Conservation (phyloP, 306 rosid genomes). For the Argentina anserina region DNA sequence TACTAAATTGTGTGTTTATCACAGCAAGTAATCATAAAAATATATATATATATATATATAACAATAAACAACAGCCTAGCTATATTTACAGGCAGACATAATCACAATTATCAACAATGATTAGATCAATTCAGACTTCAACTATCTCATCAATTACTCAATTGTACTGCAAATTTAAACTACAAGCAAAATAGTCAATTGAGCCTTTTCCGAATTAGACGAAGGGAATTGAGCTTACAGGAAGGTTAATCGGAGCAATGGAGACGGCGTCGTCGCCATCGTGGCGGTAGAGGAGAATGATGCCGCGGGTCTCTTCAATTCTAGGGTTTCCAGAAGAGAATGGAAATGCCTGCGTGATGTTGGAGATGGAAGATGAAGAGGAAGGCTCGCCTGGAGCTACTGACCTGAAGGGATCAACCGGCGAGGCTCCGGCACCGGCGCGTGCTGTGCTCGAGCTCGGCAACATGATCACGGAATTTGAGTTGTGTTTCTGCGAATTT, state of each 20-base stretch:
- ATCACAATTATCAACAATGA: too few species aligned
- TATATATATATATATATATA: too few species aligned
- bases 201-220: too few species aligned
- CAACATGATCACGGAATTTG: slow-evolving; percentile 18
- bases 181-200: too few species aligned
- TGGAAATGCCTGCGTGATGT: slow-evolving; percentile 52
- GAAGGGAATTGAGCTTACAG: neutral
- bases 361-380: slow-evolving; percentile 48
- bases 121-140: too few species aligned
- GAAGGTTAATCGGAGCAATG: slow-evolving; percentile 31
- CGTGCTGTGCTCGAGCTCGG: slow-evolving; percentile 42
- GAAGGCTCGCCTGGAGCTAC: slow-evolving; percentile 33
- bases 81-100: too few species aligned
- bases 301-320: slow-evolving; percentile 88
- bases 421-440: slow-evolving; percentile 30
- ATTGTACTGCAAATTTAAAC: too few species aligned
- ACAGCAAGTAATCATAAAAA: neutral
- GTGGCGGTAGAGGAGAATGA: slow-evolving; percentile 78
- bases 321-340: slow-evolving; percentile 99
- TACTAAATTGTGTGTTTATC: neutral
- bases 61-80: too few species aligned
- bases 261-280: slow-evolving; percentile 20
- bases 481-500: neutral
- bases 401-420: slow-evolving; percentile 37
- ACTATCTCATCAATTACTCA: too few species aligned